Conservation (phyloP, 2,329 filamentous ascomycete species). For the Ceratocystis colombiana region DNA sequence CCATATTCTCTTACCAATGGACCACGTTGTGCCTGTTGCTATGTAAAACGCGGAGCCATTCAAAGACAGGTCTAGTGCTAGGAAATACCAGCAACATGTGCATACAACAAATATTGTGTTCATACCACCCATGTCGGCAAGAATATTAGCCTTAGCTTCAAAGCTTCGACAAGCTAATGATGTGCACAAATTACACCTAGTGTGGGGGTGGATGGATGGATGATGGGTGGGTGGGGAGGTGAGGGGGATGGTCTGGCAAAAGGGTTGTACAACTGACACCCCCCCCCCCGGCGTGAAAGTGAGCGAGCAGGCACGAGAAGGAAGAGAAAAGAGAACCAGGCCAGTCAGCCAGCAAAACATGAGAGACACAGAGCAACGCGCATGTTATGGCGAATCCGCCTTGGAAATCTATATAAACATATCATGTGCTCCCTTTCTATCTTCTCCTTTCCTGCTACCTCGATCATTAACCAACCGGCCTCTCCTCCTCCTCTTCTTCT, state of each 20-base stretch:
- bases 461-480: background rate
- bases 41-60: background rate
- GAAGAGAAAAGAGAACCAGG: background rate
- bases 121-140: background rate
- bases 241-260: background rate
- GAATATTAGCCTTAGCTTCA: background rate
- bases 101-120: too few species aligned
- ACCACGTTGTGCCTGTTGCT: background rate
- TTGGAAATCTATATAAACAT: constrained; percentile 12
- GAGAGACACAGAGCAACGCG: background rate
- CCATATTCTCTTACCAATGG: too few species aligned
- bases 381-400: background rate
- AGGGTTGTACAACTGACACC: background rate
- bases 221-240: too few species aligned
- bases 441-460: background rate
- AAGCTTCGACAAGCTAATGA: background rate
- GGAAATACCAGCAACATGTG: background rate
- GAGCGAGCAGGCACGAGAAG: background rate
- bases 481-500: background rate
- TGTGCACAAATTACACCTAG: background rate
- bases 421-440: constrained; percentile 5
- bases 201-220: background rate
- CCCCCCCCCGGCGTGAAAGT: background rate
- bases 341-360: background rate
- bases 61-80: background rate